These are phyloP conservation scores for Penicillium antarcticum DNA, from an alignment of 495 filamentous ascomycete genomes.

Conservation along the genomic window DNA sequence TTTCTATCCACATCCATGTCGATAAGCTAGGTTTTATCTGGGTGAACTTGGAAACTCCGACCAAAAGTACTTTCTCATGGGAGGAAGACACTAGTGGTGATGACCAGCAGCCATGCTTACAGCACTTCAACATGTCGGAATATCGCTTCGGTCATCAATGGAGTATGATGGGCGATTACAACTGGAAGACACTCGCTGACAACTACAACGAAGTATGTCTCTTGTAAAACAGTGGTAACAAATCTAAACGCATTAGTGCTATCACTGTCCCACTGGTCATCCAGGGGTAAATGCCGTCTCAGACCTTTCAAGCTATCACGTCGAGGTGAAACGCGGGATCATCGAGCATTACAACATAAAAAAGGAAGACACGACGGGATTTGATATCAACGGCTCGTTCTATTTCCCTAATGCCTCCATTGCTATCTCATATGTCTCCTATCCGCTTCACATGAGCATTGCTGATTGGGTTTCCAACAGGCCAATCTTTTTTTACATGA, in stretches of 20 bases:
- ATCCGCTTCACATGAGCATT: slow-evolving; percentile 1
- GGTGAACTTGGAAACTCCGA: slow-evolving; percentile 43
- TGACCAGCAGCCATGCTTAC: slow-evolving; percentile 34
- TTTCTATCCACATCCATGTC: slow-evolving; percentile 40
- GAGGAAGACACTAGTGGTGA: slow-evolving; percentile 37
- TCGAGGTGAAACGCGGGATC: slow-evolving; percentile 31
- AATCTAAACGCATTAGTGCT: slow-evolving; percentile 19
- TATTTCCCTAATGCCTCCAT: slow-evolving; percentile 45
- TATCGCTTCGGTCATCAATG: slow-evolving; percentile 47
- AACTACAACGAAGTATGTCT: slow-evolving; percentile 42
- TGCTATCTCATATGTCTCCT: slow-evolving; percentile 36
- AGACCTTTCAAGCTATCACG: slow-evolving; percentile 33
- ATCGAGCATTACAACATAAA: slow-evolving; percentile 36
- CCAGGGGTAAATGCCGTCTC: slow-evolving; percentile 37
- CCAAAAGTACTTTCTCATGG: slow-evolving; percentile 38
- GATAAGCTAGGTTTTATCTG: slow-evolving; percentile 47
- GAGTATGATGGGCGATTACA: slow-evolving; percentile 43
- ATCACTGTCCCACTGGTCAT: slow-evolving; percentile 45
- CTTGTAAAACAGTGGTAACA: too few species aligned
- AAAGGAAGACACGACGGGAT: slow-evolving; percentile 28
- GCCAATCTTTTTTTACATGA: slow-evolving; percentile 46
- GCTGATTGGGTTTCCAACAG: background rate
- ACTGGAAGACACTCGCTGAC: slow-evolving; percentile 51
- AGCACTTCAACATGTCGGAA: slow-evolving; percentile 40
- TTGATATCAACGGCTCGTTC: slow-evolving; percentile 36